phyloP scores from a whole-genome alignment of 73 alveolate genomes.

The Tetrahymena thermophila region DNA sequence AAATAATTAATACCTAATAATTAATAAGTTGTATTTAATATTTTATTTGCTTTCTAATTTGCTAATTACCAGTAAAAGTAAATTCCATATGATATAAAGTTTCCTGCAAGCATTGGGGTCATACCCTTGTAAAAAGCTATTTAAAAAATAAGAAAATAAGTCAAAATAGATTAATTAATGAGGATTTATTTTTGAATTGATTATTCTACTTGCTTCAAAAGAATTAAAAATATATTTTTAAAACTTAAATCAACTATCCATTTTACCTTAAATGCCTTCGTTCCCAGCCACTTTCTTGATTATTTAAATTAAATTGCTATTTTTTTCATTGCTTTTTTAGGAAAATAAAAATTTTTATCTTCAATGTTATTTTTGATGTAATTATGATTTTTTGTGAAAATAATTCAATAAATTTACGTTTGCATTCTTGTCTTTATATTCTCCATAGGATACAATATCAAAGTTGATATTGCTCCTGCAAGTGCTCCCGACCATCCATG shows the following conservation, averaged over 20 bases:
- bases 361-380: not conserved
- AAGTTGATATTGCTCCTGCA: slow-evolving; percentile 31
- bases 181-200: too few species aligned
- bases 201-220: not conserved
- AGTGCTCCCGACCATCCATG: slow-evolving; percentile 38
- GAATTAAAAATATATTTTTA: too few species aligned
- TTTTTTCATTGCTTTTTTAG: not conserved
- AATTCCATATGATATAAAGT: slow-evolving; percentile 31
- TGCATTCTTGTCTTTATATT: slow-evolving; percentile 40
- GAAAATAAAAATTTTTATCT: not conserved
- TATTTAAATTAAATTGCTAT: not conserved
- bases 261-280: slow-evolving; percentile 14
- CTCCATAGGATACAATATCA: slow-evolving; percentile 27
- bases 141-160: not conserved
- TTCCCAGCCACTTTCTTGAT: not conserved
- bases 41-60: not conserved
- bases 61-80: slow-evolving; percentile 22
- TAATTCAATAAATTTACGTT: not conserved
- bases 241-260: too few species aligned
- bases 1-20: slow-evolving; percentile 19
- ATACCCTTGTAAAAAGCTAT: slow-evolving; percentile 23
- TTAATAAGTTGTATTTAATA: not conserved
- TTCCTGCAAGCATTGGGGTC: slow-evolving; percentile 17
- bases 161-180: too few species aligned
- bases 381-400: not conserved